A percentile compares a stretch with the other conserved stretches of the same genome.
These are phyloP conservation scores for Mycena alexandri DNA, from an alignment of 768 basidiomycete species.

Conservation along the genomic window DNA sequence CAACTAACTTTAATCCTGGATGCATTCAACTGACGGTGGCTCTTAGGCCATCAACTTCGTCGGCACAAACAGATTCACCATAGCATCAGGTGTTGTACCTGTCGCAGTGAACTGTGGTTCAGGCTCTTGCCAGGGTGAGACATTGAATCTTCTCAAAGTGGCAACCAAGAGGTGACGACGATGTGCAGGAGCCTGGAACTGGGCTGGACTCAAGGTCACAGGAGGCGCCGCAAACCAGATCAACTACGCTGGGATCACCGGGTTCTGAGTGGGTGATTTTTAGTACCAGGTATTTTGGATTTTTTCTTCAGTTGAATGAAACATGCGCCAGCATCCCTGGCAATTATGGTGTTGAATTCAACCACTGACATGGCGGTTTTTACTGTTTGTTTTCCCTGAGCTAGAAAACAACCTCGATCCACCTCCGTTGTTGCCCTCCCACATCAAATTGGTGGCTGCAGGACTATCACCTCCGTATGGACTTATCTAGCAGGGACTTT, in stretches of 20 bases:
- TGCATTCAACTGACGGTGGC: not conserved
- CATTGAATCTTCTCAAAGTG: not conserved
- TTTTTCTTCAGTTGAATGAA: too few relatives aligned
- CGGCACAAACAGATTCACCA: constrained; percentile 55
- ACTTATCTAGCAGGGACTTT: too few relatives aligned
- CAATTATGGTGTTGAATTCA: too few relatives aligned
- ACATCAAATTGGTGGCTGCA: too few relatives aligned
- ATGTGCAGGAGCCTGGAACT: constrained; percentile 61
- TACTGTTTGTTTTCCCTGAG: too few relatives aligned
- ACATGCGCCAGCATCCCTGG: too few relatives aligned
- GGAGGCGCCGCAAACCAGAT: constrained; percentile 60
- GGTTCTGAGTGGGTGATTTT: constrained; percentile 40
- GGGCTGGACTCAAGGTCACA: constrained; percentile 57
- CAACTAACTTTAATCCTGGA: not conserved
- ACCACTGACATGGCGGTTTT: too few relatives aligned
- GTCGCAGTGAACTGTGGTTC: constrained; percentile 70
- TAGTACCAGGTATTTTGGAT: too few relatives aligned
- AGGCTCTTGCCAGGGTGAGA: constrained; percentile 62
- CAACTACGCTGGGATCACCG: constrained; percentile 49
- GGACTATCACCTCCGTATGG: too few relatives aligned
- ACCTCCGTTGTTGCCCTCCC: too few relatives aligned
- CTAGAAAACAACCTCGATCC: too few relatives aligned
- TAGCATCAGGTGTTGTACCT: constrained; percentile 55
- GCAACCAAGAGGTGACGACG: not conserved
- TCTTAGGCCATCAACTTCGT: constrained; percentile 64